Evolutionary conservation across 139 green algal species (phyloP), one percentile per base, ranked within the genome.

Genomic region (Deuterostichococcus epilithicus): DNA sequence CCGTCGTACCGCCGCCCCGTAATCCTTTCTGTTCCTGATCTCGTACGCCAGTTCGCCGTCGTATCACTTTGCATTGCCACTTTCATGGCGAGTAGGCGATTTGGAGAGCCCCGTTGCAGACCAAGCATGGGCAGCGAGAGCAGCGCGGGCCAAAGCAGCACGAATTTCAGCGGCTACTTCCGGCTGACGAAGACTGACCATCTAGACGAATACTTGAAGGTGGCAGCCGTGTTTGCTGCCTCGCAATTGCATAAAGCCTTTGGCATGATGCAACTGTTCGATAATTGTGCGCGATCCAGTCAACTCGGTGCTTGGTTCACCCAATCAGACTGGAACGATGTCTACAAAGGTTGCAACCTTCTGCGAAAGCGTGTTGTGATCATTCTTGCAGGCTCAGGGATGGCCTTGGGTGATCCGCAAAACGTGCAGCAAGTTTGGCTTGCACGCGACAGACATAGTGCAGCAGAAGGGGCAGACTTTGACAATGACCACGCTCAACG

Each of bases 341-440:
- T 26, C 28, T 66, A 5, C 32, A 42, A 30, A 30, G 28, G 23
- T n/a, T 15, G 6, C 3, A 13, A 39, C 3, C 3, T 5, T 66
- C 18, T 66, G 70, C 5, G 1, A 20, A 58, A 30, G n/a, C 22
- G n/a, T 2, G 23, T 60, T 20, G 13, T 13, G 1, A n/a, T n/a
- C 5, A 28, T 33, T 8, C 6, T 10, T 34, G 63, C n/a, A 78
- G 74, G 74, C 71, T n/a, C 63, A 66, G 25, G 74, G 74, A 3
- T 73, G 37, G 10, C 74, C 74, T 10, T 78, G 74, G 74, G 63
- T 73, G 8, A 38, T 78, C 8, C 60, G 74, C 0, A 78, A 78
- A 42, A 35, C 20, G 5, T 15, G 37, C 32, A 65, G 37, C 33
- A 78, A 78, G 63, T 78, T 73, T 58, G 74, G 74, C 28, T 33